phyloP scores from a whole-genome alignment of 352 stramenopile genomes.

The Pythium sukuiense region DNA sequence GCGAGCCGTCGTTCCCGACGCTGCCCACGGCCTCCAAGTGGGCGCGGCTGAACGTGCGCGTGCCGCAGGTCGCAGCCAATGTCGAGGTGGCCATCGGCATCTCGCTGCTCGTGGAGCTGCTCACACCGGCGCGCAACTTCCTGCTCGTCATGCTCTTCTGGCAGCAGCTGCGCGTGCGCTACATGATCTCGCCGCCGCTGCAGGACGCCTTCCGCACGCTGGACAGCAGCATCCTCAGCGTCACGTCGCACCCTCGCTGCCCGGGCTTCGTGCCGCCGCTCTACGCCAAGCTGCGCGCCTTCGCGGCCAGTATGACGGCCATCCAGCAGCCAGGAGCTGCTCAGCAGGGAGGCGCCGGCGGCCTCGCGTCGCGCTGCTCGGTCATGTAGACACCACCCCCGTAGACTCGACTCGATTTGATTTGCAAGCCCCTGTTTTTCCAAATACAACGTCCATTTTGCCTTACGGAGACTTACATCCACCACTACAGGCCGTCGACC shows the following conservation, averaged over 20 bases:
- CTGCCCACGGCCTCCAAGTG: slow-evolving; percentile 69
- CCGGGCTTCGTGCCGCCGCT: slow-evolving; percentile 46
- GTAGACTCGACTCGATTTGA: slow-evolving; percentile 1
- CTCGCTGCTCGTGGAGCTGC: slow-evolving; percentile 76
- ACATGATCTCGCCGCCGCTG: slow-evolving; percentile 89
- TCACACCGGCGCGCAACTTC: slow-evolving; percentile 85
- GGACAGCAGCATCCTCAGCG: slow-evolving; percentile 54
- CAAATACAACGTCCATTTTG: slow-evolving; percentile 5
- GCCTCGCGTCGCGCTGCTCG: slow-evolving; percentile 49
- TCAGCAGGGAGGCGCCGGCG: slow-evolving; percentile 19
- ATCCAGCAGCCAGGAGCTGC: slow-evolving; percentile 38
- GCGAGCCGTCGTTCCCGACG: slow-evolving; percentile 54
- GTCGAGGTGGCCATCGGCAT: slow-evolving; percentile 85
- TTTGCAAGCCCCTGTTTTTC: background rate
- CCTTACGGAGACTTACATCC: background rate
- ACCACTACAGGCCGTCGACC: slow-evolving; percentile 18
- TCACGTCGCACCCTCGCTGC: slow-evolving; percentile 71
- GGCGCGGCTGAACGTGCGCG: slow-evolving; percentile 78
- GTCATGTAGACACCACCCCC: slow-evolving; percentile 58
- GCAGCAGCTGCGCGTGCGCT: slow-evolving; percentile 89
- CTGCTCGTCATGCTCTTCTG: slow-evolving; percentile 87
- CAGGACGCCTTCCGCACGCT: slow-evolving; percentile 80
- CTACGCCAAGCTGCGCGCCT: slow-evolving; percentile 76
- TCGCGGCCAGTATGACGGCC: slow-evolving; percentile 70
- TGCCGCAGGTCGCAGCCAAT: slow-evolving; percentile 74